Conservation (phyloP, 495 filamentous ascomycete genomes). For the Penicillium soppii region DNA sequence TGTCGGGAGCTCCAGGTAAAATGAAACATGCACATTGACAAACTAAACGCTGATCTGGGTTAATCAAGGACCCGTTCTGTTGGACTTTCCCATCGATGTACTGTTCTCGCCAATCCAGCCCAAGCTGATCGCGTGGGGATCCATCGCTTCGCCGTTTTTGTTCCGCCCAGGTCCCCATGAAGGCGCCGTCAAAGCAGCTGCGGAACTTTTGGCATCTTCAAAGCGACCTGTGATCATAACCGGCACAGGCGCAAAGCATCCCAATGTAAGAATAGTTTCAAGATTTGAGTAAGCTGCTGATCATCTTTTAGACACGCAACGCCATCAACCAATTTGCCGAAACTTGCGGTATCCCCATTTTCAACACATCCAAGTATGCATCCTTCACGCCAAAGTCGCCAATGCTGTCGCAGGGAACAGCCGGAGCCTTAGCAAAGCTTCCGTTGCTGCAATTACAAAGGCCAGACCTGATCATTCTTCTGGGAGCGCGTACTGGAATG, state of each 20-base stretch:
- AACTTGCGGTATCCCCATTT: conserved; percentile 19
- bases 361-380: conserved; percentile 22
- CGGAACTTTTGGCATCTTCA: conserved; percentile 12
- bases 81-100: conserved; percentile 31
- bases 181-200: conserved; percentile 15
- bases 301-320: conserved; percentile 8
- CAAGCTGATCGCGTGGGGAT: conserved; percentile 29
- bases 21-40: background rate
- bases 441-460: conserved; percentile 3
- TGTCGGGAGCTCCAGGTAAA: conserved; percentile 28
- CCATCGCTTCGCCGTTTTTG: conserved; percentile 20
- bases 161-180: conserved; percentile 20
- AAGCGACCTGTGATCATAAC: conserved; percentile 25
- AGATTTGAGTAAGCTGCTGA: background rate
- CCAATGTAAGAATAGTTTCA: conserved; percentile 1
- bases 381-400: conserved; percentile 4
- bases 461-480: conserved; percentile 25
- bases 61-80: conserved; percentile 20
- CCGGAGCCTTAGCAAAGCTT: conserved; percentile 13
- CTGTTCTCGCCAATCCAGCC: conserved; percentile 25
- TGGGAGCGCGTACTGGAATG: conserved; percentile 31
- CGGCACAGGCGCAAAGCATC: conserved; percentile 19
- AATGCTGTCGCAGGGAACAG: conserved; percentile 11
- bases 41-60: background rate
- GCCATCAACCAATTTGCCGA: conserved; percentile 17